Evolutionary conservation across 305 asterid species (phyloP).

Genomic region (Stenogyne calaminthoides): DNA sequence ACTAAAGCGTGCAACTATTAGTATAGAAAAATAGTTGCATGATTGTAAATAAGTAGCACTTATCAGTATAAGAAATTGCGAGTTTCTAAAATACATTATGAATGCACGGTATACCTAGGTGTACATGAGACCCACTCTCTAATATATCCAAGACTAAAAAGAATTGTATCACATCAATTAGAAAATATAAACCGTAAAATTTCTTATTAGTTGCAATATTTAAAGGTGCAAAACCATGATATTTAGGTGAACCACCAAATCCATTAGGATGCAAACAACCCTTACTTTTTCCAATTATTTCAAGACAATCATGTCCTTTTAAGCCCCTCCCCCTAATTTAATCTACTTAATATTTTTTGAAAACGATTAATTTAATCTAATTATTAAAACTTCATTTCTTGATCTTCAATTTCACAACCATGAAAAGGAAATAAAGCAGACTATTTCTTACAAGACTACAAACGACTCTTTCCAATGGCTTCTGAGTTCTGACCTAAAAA

Average conservation of each 20-base stretch:
- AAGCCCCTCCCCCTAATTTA: background rate
- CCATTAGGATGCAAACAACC: slow-evolving; percentile 4
- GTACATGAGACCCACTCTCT: too few relatives aligned
- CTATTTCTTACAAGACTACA: slow-evolving; percentile 31
- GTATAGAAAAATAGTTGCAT: too few relatives aligned
- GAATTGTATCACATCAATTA: background rate
- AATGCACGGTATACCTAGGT: too few relatives aligned
- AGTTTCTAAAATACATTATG: too few relatives aligned
- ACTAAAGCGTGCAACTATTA: too few relatives aligned
- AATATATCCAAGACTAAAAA: too few relatives aligned
- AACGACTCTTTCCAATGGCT: slow-evolving; percentile 34
- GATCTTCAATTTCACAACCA: slow-evolving; percentile 3
- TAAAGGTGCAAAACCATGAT: slow-evolving; percentile 14
- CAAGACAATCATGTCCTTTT: slow-evolving; percentile 11
- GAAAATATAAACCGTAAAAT: background rate
- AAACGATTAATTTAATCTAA: background rate
- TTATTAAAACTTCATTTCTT: background rate
- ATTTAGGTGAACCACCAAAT: slow-evolving; percentile 50
- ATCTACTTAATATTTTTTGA: background rate
- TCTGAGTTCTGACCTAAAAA: slow-evolving; percentile 31
- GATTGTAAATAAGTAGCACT: too few relatives aligned
- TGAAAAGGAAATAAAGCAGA: background rate
- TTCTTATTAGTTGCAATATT: slow-evolving; percentile 7
- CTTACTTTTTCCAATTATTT: slow-evolving; percentile 19
- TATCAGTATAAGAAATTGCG: too few relatives aligned